phyloP scores from a whole-genome alignment of 2,329 filamentous ascomycete species.

The Dothistroma septosporum region DNA sequence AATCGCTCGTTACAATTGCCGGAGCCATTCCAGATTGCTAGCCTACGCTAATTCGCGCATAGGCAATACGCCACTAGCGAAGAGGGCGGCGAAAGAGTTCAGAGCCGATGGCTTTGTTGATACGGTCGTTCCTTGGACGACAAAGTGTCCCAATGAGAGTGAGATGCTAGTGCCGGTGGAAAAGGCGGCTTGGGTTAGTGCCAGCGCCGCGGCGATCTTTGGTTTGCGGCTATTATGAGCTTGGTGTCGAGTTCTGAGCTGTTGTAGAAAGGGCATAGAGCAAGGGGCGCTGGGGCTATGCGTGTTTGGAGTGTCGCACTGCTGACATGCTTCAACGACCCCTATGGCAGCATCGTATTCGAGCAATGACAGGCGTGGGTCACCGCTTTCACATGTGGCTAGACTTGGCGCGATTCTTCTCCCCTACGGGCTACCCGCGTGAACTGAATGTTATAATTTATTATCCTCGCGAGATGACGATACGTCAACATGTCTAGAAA shows the following conservation, averaged over 20 bases:
- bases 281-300: too few relatives aligned
- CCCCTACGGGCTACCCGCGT: too few relatives aligned
- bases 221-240: constrained; percentile 55
- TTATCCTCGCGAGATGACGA: too few relatives aligned
- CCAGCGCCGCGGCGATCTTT: constrained; percentile 56
- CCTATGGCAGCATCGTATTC: too few relatives aligned
- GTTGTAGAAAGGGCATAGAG: constrained; percentile 3
- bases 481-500: too few relatives aligned
- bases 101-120: constrained; percentile 41
- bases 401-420: too few relatives aligned
- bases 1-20: constrained; percentile 47
- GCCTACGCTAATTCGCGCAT: constrained; percentile 49
- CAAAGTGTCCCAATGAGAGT: constrained; percentile 42
- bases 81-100: constrained; percentile 54
- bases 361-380: too few relatives aligned
- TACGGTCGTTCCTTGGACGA: constrained; percentile 34
- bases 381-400: too few relatives aligned
- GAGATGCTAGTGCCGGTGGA: constrained; percentile 48
- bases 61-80: constrained; percentile 47
- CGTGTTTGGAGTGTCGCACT: too few relatives aligned
- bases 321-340: too few relatives aligned
- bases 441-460: too few relatives aligned
- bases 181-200: constrained; percentile 56
- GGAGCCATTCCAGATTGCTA: constrained; percentile 55
- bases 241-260: constrained; percentile 39